Evolutionary conservation across 345 rosid species (phyloP).

Genomic region (Crucihimalaya himalaica): DNA sequence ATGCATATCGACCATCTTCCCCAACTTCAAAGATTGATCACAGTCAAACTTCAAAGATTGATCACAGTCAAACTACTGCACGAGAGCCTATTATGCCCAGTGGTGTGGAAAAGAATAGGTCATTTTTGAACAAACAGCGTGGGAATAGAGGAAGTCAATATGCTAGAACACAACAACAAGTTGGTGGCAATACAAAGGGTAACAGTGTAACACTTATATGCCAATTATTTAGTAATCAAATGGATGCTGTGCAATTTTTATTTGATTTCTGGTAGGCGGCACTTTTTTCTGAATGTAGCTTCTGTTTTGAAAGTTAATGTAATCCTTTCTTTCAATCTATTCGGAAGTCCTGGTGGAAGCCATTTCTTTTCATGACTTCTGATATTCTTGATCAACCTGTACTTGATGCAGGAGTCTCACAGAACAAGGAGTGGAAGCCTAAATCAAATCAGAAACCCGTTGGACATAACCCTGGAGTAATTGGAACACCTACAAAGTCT

Average conservation of each 20-base stretch:
- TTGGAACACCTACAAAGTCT: conserved; percentile 66
- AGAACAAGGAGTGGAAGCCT: conserved; percentile 87
- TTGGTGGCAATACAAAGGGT: conserved; percentile 30
- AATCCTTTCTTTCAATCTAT: not conserved
- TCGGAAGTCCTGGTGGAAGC: not conserved
- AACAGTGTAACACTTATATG: conserved; percentile 17
- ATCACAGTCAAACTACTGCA: conserved; percentile 51
- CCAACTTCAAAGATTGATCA: conserved; percentile 60
- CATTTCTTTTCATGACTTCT: not conserved
- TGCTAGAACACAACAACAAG: conserved; percentile 35
- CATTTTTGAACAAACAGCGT: conserved; percentile 53
- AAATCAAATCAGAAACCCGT: conserved; percentile 64
- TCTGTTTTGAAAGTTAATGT: not conserved
- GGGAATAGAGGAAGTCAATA: conserved; percentile 31
- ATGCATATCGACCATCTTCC: conserved; percentile 56
- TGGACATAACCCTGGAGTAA: conserved; percentile 55
- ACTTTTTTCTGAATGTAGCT: not conserved
- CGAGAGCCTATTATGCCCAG: conserved; percentile 47
- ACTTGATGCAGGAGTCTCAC: conserved; percentile 57
- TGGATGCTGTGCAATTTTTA: not conserved
- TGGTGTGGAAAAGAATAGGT: conserved; percentile 39
- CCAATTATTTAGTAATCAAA: not conserved
- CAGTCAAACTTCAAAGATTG: conserved; percentile 55
- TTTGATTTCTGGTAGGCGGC: not conserved
- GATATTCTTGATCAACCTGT: not conserved